A percentile compares a stretch with the other conserved stretches of the same genome.
These are phyloP conservation scores for Amborella trichopoda DNA, from an alignment of 164 flowering plant genomes.

Conservation along the genomic window DNA sequence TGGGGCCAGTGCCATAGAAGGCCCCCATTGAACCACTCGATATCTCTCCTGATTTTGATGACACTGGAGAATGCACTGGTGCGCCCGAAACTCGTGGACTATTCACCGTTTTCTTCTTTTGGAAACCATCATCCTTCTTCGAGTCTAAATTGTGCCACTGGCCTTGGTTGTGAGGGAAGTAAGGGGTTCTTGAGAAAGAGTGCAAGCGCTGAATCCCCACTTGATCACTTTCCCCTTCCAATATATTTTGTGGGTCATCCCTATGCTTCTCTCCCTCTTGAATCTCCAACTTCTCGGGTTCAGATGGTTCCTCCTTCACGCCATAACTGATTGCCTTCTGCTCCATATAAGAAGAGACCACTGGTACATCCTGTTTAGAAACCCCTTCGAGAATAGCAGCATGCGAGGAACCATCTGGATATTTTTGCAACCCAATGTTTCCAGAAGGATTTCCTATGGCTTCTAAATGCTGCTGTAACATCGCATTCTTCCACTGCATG, in stretches of 20 bases:
- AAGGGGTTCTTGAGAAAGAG: too few species aligned
- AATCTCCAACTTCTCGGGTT: constrained; percentile 42
- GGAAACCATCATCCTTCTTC: constrained; percentile 64
- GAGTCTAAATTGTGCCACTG: constrained; percentile 58
- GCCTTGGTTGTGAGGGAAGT: constrained; percentile 35
- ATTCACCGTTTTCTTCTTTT: constrained; percentile 63
- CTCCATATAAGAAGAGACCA: constrained; percentile 29
- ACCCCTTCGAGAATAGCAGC: constrained; percentile 41
- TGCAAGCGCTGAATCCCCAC: constrained; percentile 52
- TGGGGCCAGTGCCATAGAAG: constrained; percentile 40
- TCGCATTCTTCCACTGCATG: constrained; percentile 49
- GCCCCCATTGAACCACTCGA: constrained; percentile 70
- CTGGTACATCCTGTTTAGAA: constrained; percentile 39
- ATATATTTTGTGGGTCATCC: constrained; percentile 22
- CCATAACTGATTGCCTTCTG: constrained; percentile 38
- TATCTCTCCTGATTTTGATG: constrained; percentile 88
- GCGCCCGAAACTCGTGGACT: constrained; percentile 75
- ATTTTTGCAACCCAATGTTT: constrained; percentile 26
- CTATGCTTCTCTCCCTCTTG: constrained; percentile 26
- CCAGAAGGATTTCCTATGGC: constrained; percentile 50
- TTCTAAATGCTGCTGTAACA: constrained; percentile 43
- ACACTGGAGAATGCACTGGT: constrained; percentile 66
- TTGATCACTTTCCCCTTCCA: constrained; percentile 32
- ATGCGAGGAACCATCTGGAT: too few species aligned
- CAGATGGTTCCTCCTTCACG: constrained; percentile 60